A percentile compares a stretch with the other conserved stretches of the same genome.
Evolutionary conservation across 148 eudicot species (phyloP).

Genomic region (Vaccinium corymbosum): DNA sequence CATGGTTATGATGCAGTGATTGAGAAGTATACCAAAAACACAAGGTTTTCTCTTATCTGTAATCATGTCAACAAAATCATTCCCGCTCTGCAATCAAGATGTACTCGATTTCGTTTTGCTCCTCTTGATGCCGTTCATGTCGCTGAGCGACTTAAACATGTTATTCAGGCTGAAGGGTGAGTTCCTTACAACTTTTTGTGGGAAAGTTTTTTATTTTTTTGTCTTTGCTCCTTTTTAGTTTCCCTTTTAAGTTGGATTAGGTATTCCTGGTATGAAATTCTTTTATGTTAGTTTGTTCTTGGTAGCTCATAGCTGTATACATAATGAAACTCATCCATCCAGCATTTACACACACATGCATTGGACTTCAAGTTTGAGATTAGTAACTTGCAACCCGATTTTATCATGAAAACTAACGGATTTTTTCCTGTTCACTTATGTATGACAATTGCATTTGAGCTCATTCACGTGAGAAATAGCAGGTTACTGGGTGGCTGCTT

Average conservation of each 20-base stretch:
- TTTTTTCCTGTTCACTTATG: not conserved
- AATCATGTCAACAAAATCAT: constrained; percentile 95
- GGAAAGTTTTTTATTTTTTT: not conserved
- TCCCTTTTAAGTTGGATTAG: not conserved
- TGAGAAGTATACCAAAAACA: constrained; percentile 92
- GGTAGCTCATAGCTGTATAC: not conserved
- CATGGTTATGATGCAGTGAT: constrained; percentile 51
- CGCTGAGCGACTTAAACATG: constrained; percentile 76
- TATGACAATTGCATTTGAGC: not conserved
- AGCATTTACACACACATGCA: not conserved
- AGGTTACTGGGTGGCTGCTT: constrained; percentile 5
- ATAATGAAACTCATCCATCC: not conserved
- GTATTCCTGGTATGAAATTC: not conserved
- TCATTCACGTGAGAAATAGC: not conserved
- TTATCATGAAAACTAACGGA: not conserved
- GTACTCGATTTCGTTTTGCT: constrained; percentile 95
- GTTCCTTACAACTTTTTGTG: constrained; percentile 11
- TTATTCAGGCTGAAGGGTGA: constrained; percentile 80
- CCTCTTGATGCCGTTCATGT: constrained; percentile 89
- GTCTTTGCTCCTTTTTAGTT: not conserved
- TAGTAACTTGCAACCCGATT: not conserved
- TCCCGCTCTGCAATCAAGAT: constrained; percentile 93
- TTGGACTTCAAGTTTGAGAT: not conserved
- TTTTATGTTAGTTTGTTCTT: not conserved
- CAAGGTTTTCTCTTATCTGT: constrained; percentile 88